phyloP scores from a whole-genome alignment of 768 basidiomycete species.

The Porphyrellus cyaneotinctus region DNA sequence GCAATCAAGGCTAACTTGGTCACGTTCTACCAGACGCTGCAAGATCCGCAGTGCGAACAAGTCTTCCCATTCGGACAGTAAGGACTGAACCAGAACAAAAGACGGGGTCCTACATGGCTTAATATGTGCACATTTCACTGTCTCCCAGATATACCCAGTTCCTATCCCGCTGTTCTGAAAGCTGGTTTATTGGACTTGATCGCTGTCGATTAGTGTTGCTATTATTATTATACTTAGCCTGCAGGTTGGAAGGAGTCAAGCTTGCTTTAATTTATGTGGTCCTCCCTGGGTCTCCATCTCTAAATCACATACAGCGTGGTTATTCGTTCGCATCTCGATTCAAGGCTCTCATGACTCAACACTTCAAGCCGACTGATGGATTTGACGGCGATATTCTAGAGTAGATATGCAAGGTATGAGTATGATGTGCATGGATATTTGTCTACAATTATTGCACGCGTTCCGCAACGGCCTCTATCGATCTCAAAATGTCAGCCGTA shows the following conservation, averaged over 20 bases:
- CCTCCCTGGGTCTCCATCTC: too few species aligned
- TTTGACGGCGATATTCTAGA: neutral
- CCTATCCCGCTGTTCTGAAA: too few species aligned
- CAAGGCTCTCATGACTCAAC: neutral
- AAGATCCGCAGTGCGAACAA: constrained; percentile 11
- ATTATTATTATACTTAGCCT: too few species aligned
- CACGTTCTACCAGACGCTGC: constrained; percentile 12
- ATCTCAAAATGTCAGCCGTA: constrained; percentile 19
- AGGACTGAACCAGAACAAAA: neutral
- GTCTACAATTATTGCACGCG: neutral
- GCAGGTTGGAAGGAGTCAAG: too few species aligned
- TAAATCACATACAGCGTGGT: too few species aligned
- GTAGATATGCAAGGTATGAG: neutral
- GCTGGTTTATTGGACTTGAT: too few species aligned
- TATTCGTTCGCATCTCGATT: too few species aligned
- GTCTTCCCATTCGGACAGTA: constrained; percentile 17
- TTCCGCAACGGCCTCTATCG: neutral
- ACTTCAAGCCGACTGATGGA: neutral
- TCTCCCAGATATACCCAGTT: neutral
- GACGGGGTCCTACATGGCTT: neutral
- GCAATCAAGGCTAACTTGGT: constrained; percentile 23
- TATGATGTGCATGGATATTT: neutral
- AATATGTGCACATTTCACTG: too few species aligned
- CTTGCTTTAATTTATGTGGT: too few species aligned
- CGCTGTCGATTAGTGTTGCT: too few species aligned